Percentiles rank a stretch among this genome's conserved stretches.
These are phyloP conservation scores for Guadua angustifolia DNA, from an alignment of 176 grass and related monocot species.

Conservation along the genomic window DNA sequence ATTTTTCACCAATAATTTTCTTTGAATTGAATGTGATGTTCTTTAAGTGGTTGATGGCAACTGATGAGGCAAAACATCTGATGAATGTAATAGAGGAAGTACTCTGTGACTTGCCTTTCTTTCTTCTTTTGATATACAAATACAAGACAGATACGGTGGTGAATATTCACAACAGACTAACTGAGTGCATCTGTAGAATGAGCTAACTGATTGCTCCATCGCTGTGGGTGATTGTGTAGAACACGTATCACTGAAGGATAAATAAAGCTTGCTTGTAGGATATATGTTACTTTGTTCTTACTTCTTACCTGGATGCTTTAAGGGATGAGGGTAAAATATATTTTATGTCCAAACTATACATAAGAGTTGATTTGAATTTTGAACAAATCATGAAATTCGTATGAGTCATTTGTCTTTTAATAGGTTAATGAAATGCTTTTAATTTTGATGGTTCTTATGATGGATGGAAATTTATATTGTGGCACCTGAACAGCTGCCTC, in stretches of 20 bases:
- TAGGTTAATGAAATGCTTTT: not conserved
- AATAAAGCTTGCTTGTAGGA: constrained; percentile 16
- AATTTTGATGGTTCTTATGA: constrained; percentile 18
- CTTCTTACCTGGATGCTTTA: not conserved
- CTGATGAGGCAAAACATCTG: not conserved
- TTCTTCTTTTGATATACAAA: not conserved
- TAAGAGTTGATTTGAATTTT: not conserved
- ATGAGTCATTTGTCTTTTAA: not conserved
- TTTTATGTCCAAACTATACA: not conserved
- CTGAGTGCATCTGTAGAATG: constrained; percentile 7
- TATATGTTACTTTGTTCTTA: not conserved
- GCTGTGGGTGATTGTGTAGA: not conserved
- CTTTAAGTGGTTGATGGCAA: not conserved
- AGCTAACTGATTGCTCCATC: not conserved
- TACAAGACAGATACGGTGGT: not conserved
- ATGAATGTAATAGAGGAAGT: not conserved
- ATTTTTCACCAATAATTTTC: not conserved
- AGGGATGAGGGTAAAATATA: not conserved
- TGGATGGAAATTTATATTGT: not conserved
- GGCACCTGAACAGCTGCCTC: not conserved
- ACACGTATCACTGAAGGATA: constrained; percentile 9
- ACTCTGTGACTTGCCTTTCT: not conserved
- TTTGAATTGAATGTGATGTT: not conserved
- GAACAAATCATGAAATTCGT: not conserved
- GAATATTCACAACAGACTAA: not conserved